phyloP scores from a whole-genome alignment of 169 alveolate genomes.

The Eimeria tenella region DNA sequence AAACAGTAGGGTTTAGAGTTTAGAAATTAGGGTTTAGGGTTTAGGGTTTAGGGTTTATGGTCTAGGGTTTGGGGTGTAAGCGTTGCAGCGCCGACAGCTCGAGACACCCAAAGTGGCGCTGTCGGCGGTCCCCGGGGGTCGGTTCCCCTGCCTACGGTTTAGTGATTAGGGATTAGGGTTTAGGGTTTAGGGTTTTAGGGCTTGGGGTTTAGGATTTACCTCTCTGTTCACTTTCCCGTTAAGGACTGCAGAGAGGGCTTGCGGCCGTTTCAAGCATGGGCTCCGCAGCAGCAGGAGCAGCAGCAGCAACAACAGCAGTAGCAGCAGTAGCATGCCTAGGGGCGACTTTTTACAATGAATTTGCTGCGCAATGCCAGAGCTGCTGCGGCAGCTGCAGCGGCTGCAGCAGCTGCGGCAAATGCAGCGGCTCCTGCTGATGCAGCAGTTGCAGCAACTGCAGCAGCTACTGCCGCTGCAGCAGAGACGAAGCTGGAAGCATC shows the following conservation, averaged over 20 bases:
- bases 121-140: neutral
- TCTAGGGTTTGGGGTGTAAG: no score
- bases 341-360: neutral
- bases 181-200: no score
- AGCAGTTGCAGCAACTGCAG: constrained; percentile 8
- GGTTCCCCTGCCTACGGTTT: no score
- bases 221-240: no score
- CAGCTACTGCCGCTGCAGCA: neutral
- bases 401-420: constrained; percentile 18
- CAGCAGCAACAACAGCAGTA: constrained; percentile 29
- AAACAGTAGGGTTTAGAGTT: no score
- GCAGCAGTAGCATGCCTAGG: constrained; percentile 4
- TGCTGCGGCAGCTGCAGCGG: constrained; percentile 20
- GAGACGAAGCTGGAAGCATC: neutral
- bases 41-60: no score
- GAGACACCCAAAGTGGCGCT: constrained; percentile 14
- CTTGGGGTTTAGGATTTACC: no score
- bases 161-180: no score
- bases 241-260: neutral
- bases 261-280: neutral
- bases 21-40: no score
- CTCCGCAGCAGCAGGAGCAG: constrained; percentile 39
- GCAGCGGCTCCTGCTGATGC: neutral
- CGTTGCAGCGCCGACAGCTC: no score
- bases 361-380: neutral